These are phyloP conservation scores for Camellia oleifera DNA, from an alignment of 179 eudicot species.

Conservation along the genomic window DNA sequence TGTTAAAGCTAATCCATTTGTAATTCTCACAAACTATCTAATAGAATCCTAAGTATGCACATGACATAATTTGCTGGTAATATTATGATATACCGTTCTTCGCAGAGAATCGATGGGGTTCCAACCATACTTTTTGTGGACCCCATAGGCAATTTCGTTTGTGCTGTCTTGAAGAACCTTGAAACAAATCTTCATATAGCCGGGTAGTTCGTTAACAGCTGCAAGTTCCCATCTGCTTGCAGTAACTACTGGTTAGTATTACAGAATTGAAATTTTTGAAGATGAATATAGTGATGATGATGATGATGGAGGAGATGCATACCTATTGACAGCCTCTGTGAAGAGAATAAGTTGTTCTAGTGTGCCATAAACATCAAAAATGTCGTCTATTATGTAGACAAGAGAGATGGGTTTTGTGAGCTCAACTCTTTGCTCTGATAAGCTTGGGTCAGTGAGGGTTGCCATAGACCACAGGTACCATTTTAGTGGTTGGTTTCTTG, in stretches of 20 bases:
- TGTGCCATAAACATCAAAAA: constrained; percentile 60
- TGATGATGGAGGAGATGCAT: not conserved
- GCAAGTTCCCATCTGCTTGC: constrained; percentile 41
- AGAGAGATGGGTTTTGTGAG: constrained; percentile 51
- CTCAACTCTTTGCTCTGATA: constrained; percentile 40
- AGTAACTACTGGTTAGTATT: not conserved
- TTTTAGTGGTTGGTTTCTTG: constrained; percentile 41
- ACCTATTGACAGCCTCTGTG: constrained; percentile 46
- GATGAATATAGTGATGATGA: not conserved
- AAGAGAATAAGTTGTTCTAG: constrained; percentile 48
- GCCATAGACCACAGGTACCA: constrained; percentile 24
- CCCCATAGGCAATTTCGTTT: constrained; percentile 29
- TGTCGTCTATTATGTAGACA: constrained; percentile 57
- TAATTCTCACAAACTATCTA: no score
- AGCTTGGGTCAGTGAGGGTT: constrained; percentile 23
- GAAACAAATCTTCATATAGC: constrained; percentile 51
- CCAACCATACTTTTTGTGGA: constrained; percentile 27
- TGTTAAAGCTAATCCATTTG: no score
- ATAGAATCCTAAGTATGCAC: no score
- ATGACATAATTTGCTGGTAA: not conserved
- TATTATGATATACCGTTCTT: constrained; percentile 20
- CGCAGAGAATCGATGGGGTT: constrained; percentile 24
- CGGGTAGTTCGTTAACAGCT: constrained; percentile 30
- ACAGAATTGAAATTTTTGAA: not conserved
- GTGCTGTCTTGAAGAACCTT: constrained; percentile 40